These are phyloP conservation scores for Sclerotinia spermophila DNA, from an alignment of 2,329 filamentous ascomycete genomes.

Conservation along the genomic window DNA sequence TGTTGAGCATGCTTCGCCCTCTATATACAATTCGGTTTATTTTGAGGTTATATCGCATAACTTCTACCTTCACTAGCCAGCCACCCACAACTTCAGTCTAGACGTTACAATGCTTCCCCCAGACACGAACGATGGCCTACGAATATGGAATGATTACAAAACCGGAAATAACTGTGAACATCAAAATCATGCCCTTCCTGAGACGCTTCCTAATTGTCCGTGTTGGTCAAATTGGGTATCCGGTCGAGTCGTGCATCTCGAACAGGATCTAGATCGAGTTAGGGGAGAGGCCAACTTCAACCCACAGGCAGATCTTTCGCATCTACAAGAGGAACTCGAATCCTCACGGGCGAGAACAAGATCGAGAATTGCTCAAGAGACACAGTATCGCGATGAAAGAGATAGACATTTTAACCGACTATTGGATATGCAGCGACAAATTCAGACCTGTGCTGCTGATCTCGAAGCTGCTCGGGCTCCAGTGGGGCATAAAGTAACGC, in stretches of 20 bases:
- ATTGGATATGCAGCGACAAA: constrained; percentile 10
- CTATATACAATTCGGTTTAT: background rate
- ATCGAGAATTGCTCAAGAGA: constrained; percentile 7
- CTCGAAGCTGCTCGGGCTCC: constrained; percentile 3
- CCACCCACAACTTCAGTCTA: background rate
- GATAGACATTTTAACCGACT: constrained; percentile 16
- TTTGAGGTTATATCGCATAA: background rate
- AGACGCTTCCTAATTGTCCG: background rate
- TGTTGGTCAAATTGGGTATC: constrained; percentile 8
- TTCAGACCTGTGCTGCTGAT: constrained; percentile 9
- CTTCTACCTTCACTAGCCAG: background rate
- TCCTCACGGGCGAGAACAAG: constrained; percentile 3
- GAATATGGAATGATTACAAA: constrained; percentile 5
- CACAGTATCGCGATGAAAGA: constrained; percentile 7
- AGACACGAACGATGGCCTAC: background rate
- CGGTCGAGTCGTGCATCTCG: background rate
- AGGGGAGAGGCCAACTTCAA: background rate
- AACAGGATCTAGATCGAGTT: background rate
- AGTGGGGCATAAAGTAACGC: background rate
- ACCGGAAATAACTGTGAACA: background rate
- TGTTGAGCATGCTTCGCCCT: background rate
- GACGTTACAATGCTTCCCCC: background rate
- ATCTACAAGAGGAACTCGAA: background rate
- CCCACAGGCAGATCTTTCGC: background rate
- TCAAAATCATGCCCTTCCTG: background rate